These are phyloP conservation scores for Pichia sp. DNA, from an alignment of 1,139 yeast species.

Conservation along the genomic window DNA sequence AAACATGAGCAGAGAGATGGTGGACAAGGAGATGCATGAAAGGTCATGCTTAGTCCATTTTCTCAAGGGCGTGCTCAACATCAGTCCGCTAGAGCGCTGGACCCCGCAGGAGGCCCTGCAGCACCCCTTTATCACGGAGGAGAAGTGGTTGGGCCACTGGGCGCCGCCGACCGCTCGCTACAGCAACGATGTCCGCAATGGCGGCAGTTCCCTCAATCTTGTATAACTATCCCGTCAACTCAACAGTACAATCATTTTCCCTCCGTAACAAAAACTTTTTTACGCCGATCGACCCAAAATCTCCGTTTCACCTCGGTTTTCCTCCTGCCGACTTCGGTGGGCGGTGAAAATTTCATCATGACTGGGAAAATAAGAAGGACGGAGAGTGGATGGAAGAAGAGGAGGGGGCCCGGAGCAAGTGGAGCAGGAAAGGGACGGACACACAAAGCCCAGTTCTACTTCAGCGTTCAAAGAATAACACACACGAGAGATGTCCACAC, in stretches of 20 bases:
- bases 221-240: neutral
- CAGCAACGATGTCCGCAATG: constrained; percentile 8
- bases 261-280: no score
- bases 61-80: constrained; percentile 66
- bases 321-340: neutral
- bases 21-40: constrained; percentile 69
- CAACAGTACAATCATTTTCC: no score
- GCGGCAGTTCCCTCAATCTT: constrained; percentile 23
- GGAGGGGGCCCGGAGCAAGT: neutral
- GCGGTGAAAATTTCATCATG: constrained; percentile 1
- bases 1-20: constrained; percentile 54
- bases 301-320: neutral
- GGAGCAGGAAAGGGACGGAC: neutral
- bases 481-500: constrained; percentile 53
- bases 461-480: constrained; percentile 60
- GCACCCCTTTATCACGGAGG: constrained; percentile 80
- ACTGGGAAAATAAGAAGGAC: neutral
- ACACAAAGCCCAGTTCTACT: neutral
- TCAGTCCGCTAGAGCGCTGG: constrained; percentile 92
- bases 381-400: neutral
- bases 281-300: neutral
- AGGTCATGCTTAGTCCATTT: constrained; percentile 73
- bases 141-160: constrained; percentile 43
- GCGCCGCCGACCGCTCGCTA: constrained; percentile 40
- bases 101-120: constrained; percentile 92